phyloP scores from a whole-genome alignment of 1,284 basidiomycete species.

The Sporisorium sorghi region DNA sequence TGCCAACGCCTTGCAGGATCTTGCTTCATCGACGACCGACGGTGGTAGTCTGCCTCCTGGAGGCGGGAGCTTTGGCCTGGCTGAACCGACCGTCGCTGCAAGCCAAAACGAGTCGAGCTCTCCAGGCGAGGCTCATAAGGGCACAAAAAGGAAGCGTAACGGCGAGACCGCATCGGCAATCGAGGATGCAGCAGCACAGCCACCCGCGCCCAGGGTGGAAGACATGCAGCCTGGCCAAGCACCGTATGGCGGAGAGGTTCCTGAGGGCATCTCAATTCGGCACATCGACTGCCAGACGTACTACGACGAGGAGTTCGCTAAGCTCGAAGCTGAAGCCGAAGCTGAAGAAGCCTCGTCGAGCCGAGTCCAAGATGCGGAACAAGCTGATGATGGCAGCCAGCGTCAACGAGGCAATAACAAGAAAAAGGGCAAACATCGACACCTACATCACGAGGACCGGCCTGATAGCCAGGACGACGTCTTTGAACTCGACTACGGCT shows the following conservation, averaged over 20 bases:
- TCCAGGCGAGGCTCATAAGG: neutral
- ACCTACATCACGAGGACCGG: neutral
- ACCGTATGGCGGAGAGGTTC: constrained; percentile 15
- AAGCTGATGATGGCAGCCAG: neutral
- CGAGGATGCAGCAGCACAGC: neutral
- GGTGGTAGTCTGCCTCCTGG: constrained; percentile 10
- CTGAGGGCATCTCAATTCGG: constrained; percentile 7
- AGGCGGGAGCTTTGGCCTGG: constrained; percentile 14
- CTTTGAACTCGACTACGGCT: constrained; percentile 6
- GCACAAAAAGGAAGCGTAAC: constrained; percentile 18
- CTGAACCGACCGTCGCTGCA: neutral
- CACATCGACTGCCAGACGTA: constrained; percentile 36
- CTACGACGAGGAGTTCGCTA: constrained; percentile 14
- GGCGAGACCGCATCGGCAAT: neutral
- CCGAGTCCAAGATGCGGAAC: neutral
- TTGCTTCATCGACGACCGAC: neutral
- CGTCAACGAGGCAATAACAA: neutral
- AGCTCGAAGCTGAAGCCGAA: constrained; percentile 8
- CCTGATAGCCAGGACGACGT: neutral
- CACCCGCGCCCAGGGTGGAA: constrained; percentile 11
- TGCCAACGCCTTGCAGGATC: neutral
- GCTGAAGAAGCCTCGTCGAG: neutral
- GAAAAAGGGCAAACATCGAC: neutral
- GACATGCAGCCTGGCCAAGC: constrained; percentile 4
- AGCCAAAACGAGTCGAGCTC: neutral